These are phyloP conservation scores for Penicillium polonicum DNA, from an alignment of 2,329 filamentous ascomycete species.

Conservation along the genomic window DNA sequence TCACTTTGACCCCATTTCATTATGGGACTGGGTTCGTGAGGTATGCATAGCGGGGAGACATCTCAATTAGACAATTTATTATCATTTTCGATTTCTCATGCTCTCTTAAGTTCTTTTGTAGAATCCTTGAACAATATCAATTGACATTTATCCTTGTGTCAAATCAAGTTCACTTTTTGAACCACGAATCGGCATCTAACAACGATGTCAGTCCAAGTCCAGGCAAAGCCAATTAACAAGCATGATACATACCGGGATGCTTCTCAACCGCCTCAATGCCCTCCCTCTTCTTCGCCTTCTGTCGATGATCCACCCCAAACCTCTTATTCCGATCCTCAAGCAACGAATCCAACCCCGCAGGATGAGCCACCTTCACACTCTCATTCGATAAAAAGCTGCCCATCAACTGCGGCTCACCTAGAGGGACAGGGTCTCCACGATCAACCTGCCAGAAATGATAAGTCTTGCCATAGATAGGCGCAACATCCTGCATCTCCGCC, in stretches of 20 bases:
- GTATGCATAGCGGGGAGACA: constrained; percentile 47
- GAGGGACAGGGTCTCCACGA: constrained; percentile 62
- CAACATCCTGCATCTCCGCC: constrained; percentile 74
- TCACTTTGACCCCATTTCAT: constrained; percentile 46
- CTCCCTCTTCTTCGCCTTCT: constrained; percentile 55
- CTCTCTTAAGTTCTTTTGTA: background rate
- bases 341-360: constrained; percentile 35
- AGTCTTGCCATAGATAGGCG: constrained; percentile 76
- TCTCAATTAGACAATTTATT: constrained; percentile 12
- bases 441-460: constrained; percentile 88
- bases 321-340: constrained; percentile 54
- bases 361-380: constrained; percentile 24
- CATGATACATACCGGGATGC: constrained; percentile 35
- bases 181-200: constrained; percentile 38
- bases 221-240: background rate
- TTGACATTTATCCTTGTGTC: background rate
- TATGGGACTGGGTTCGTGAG: constrained; percentile 47
- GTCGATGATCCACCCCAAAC: constrained; percentile 52
- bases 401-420: constrained; percentile 64
- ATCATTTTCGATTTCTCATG: constrained; percentile 1
- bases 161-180: constrained; percentile 13
- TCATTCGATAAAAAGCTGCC: constrained; percentile 52
- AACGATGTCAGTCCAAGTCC: constrained; percentile 2
- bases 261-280: constrained; percentile 44
- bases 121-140: background rate